Evolutionary conservation across 2,329 filamentous ascomycete species (phyloP).

Genomic region (Aspergillus ochraceus): DNA sequence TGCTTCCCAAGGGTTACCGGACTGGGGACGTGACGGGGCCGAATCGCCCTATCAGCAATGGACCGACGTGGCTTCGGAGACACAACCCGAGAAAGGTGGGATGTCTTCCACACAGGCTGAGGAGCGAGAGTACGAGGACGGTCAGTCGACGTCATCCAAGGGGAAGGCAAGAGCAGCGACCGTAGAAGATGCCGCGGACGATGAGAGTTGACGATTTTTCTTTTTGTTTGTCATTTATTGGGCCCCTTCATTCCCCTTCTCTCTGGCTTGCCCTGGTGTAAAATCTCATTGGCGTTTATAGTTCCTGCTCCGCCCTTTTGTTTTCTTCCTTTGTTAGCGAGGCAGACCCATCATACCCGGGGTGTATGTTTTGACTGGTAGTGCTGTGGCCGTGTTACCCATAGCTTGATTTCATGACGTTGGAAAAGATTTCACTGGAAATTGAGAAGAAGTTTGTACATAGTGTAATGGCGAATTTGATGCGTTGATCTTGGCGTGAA

Average conservation of each 20-base stretch:
- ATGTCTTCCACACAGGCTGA: conserved; percentile 1
- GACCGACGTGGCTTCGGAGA: conserved; percentile 28
- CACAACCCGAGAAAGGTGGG: conserved; percentile 12
- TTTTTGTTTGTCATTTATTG: background rate
- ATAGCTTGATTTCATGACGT: background rate
- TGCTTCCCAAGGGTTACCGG: conserved; percentile 12
- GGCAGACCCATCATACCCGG: conserved; percentile 19
- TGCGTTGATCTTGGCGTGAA: background rate
- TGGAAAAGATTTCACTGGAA: background rate
- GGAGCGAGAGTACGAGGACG: conserved; percentile 7
- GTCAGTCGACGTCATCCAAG: conserved; percentile 26
- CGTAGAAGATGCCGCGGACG: conserved; percentile 37
- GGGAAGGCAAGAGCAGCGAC: conserved; percentile 36
- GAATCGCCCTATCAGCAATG: conserved; percentile 33
- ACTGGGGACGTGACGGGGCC: conserved; percentile 19
- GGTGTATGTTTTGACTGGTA: conserved; percentile 8
- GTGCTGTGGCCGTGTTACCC: background rate
- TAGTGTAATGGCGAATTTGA: background rate
- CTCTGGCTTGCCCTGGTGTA: conserved; percentile 1
- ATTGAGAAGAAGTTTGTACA: background rate
- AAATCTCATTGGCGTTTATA: conserved; percentile 10
- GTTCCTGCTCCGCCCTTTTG: too few species aligned
- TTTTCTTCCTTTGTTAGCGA: conserved; percentile 11
- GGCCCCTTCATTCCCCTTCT: background rate
- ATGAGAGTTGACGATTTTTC: conserved; percentile 23